Evolutionary conservation across 2,329 filamentous ascomycete species (phyloP), one percentile per base, ranked within the genome.

Genomic region (Rutstroemia sp.): DNA sequence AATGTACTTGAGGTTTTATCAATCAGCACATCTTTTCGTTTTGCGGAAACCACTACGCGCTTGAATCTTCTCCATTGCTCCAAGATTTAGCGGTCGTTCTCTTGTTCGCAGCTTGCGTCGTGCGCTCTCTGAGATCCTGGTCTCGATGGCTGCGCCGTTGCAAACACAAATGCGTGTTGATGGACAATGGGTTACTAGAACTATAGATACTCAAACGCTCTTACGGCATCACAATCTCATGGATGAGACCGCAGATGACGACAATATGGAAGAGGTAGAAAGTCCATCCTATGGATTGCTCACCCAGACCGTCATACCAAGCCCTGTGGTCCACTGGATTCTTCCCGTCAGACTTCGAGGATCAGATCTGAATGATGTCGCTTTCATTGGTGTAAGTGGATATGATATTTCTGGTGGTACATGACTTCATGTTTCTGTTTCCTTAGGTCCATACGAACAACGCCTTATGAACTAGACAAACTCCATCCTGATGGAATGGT

Each of bases 291-390:
- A 85, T 58, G 94, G 90, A 4, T 68, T 97, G 34, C 76, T 97
- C 47, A 89, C 89, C 0, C 84, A 81, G 66, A 96, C 92, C 0
- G 70, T 95, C 30, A 76, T 92, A 51, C 80, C 84, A 53, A 95
- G 88, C 60, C 88, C 92, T 1, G 75, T 87, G 38, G 79, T 87
- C 56, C 86, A 86, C 67, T 87, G 81, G 75, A 86, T 96, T 45
- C 74, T 96, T 14, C 88, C 91, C 12, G 89, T 86, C n/a, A 82
- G 86, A 58, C 76, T 97, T 58, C 81, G 92, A 57, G 84, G 84
- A 55, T 76, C 78, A 51, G 72, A 78, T 45, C 77, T 84, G 58
- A 91, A 94, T 63, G 92, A 97, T 73, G 82, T 96, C 61, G 86
- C 92, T 39, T 90, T 96, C 64, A 79, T 99, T 57, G 89, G 91